phyloP scores from a whole-genome alignment of 306 rosid species.

The Malus asiatica region DNA sequence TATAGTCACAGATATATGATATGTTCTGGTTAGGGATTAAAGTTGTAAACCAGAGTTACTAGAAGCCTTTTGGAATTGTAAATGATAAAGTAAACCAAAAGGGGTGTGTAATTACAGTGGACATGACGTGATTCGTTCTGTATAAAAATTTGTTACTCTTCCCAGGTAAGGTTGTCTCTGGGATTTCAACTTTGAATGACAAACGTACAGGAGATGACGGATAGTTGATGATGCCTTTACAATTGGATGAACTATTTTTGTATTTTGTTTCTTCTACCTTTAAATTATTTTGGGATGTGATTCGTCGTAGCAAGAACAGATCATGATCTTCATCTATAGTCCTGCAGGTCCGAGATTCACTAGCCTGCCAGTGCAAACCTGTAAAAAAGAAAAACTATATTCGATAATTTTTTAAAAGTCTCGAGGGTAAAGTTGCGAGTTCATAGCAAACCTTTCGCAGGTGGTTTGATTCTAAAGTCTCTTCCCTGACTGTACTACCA shows the following conservation, averaged over 20 bases:
- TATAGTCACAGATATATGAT: constrained; percentile 28
- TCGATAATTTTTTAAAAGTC: not conserved
- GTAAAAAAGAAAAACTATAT: too few species aligned
- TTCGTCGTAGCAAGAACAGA: too few species aligned
- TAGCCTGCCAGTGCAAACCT: too few species aligned
- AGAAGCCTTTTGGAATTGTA: constrained; percentile 35
- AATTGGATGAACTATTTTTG: not conserved
- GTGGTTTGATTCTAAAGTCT: too few species aligned
- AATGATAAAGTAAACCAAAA: constrained; percentile 28
- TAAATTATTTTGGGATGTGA: too few species aligned
- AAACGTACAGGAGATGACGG: constrained; percentile 25
- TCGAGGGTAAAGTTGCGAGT: too few species aligned
- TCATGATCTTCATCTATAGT: too few species aligned
- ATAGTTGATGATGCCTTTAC: not conserved
- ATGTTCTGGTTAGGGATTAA: constrained; percentile 22
- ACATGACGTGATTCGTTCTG: constrained; percentile 12
- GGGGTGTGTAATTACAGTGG: not conserved
- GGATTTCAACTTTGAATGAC: constrained; percentile 17
- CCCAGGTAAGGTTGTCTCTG: constrained; percentile 11
- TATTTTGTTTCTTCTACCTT: not conserved
- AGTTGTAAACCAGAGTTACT: constrained; percentile 16
- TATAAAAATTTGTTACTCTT: constrained; percentile 5
- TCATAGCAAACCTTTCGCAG: too few species aligned
- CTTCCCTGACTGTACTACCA: too few species aligned
- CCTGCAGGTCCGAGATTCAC: too few species aligned